Evolutionary conservation across 116 monocot genomes (phyloP).

Genomic region (Trichopus zeylanicus): DNA sequence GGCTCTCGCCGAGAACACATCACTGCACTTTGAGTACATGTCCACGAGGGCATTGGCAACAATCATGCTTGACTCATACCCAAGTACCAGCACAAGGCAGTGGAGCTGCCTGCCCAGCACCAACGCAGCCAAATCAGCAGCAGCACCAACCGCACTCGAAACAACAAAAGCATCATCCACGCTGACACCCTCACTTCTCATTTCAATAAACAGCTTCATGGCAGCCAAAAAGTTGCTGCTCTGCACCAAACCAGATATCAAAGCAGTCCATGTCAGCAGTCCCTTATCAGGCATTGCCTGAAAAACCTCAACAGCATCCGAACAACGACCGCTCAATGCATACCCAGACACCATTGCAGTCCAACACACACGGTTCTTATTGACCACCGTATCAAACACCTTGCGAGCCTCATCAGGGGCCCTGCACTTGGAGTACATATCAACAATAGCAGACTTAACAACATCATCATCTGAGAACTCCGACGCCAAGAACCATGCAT

Average conservation of each 20-base stretch:
- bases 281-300: slow-evolving; percentile 25
- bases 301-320: slow-evolving; percentile 50
- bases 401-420: slow-evolving; percentile 38
- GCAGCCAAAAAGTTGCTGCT: slow-evolving; percentile 27
- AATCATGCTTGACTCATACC: slow-evolving; percentile 37
- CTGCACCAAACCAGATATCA: slow-evolving; percentile 71
- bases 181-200: slow-evolving; percentile 36
- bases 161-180: slow-evolving; percentile 58
- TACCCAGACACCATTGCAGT: slow-evolving; percentile 82
- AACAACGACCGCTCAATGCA: slow-evolving; percentile 30
- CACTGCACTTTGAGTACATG: slow-evolving; percentile 91
- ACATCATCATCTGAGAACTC: slow-evolving; percentile 36
- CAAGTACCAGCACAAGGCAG: slow-evolving; percentile 36
- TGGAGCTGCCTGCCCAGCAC: slow-evolving; percentile 68
- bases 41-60: slow-evolving; percentile 74
- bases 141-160: slow-evolving; percentile 33
- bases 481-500: slow-evolving; percentile 31
- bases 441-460: slow-evolving; percentile 61
- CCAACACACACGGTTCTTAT: slow-evolving; percentile 37
- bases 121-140: slow-evolving; percentile 42
- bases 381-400: slow-evolving; percentile 46
- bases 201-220: slow-evolving; percentile 41
- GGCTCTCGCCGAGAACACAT: slow-evolving; percentile 45
- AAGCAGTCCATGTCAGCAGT: slow-evolving; percentile 64
- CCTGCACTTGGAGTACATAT: slow-evolving; percentile 71